Base-by-base conservation (phyloP, 768 basidiomycete species). In the Cubamyces sp. region DNA sequence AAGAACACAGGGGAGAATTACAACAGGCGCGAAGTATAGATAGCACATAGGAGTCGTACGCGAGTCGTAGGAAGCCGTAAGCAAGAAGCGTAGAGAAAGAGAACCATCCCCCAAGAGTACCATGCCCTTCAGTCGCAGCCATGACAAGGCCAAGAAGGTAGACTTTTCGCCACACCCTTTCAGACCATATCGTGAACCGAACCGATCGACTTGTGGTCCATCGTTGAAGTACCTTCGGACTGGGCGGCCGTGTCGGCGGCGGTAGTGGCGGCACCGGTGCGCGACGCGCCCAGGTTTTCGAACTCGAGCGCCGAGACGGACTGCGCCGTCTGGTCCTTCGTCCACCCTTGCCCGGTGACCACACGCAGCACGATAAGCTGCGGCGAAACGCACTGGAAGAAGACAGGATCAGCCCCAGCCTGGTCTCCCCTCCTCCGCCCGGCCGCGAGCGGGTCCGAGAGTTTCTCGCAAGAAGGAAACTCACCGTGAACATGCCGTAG, bases 301-400 rank as follows among this genome's bases (percentile, higher is more conserved):
- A 61, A 61, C 60, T 61, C 60, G n/a, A 51, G 25, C 19, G 47
- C 60, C 9, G 60, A 61, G 21, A 55, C n/a, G 0, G 56, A 48
- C 37, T 63, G 39, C 11, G 55, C 50, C 23, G 61, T 41, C 40
- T 25, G 51, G 23, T 54, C 57, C 28, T 54, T 46, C 39, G 53
- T 62, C 66, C 66, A 68, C 40, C 64, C 64, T 16, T 49, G 23
- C 15, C 64, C 62, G 12, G 55, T 61, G n/a, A 66, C 56, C 34
- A 68, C 57, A 7, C 67, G 64, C 39, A 57, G 43, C 7, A 68
- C 52, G 60, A 68, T 65, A 34, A 68, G 57, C 60, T 65, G 64
- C 25, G 67, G 67, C 7, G 67, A 58, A 28, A 68, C 42, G 48
- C 64, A 63, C 67, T 68, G 52, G 30, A 30, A 18, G 23, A 5